Evolutionary conservation across 495 filamentous ascomycete species (phyloP).

Genomic region (Podospora fimiseda): DNA sequence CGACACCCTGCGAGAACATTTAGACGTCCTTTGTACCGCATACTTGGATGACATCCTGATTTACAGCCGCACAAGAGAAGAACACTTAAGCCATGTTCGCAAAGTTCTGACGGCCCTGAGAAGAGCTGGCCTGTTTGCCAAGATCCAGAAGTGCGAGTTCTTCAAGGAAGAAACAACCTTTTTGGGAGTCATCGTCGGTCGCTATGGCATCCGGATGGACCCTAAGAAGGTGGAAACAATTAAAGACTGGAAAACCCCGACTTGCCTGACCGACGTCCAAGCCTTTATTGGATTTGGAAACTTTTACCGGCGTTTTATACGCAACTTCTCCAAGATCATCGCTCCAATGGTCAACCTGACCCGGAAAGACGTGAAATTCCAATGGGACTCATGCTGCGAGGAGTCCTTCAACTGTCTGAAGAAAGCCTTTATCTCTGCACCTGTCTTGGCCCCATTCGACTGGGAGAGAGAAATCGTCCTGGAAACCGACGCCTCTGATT

Average conservation of each 20-base stretch:
- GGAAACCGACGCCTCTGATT: neutral
- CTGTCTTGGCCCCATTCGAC: neutral
- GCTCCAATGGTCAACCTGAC: neutral
- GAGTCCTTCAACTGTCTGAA: neutral
- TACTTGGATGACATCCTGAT: constrained; percentile 9
- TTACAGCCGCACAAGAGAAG: neutral
- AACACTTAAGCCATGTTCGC: neutral
- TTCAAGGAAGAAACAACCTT: neutral
- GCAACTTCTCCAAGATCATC: neutral
- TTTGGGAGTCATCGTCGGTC: neutral
- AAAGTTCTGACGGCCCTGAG: neutral
- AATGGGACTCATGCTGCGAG: neutral
- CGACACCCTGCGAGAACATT: constrained; percentile 13
- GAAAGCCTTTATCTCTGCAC: neutral
- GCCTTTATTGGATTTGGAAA: neutral
- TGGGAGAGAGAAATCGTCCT: neutral
- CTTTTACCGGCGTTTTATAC: neutral
- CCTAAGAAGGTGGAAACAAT: neutral
- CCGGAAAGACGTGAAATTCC: neutral
- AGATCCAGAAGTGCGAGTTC: constrained; percentile 1
- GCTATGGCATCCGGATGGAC: neutral
- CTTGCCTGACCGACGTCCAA: neutral
- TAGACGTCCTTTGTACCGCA: constrained; percentile 18
- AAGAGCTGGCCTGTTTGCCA: neutral
- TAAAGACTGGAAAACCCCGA: neutral